Conservation (phyloP, 805 yeast species). For the Starmerella sirachaensis region DNA sequence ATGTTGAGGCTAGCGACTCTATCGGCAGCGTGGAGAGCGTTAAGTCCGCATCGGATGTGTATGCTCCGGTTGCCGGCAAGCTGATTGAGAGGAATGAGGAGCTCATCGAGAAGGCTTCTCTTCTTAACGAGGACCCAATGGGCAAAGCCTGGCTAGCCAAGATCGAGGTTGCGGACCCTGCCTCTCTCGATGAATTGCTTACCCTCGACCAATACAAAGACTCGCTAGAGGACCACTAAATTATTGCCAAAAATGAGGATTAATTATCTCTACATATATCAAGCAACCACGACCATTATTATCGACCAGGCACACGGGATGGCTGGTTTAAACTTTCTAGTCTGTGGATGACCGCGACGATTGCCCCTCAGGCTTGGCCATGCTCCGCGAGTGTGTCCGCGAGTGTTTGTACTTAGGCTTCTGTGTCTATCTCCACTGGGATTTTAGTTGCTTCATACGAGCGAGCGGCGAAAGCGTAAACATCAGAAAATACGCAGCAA, state of each 20-base stretch:
- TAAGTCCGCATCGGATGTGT: constrained; percentile 86
- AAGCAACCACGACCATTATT: too few relatives aligned
- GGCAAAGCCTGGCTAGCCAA: constrained; percentile 91
- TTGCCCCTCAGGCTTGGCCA: too few relatives aligned
- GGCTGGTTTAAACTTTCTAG: too few relatives aligned
- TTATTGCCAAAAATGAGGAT: too few relatives aligned
- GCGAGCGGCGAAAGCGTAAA: constrained; percentile 15
- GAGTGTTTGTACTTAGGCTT: too few relatives aligned
- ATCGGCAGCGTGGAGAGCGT: constrained; percentile 92
- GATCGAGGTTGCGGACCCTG: constrained; percentile 43
- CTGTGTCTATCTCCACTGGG: constrained; percentile 13
- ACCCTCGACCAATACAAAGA: constrained; percentile 25
- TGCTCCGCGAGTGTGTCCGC: too few relatives aligned
- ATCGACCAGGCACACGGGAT: too few relatives aligned
- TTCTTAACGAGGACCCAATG: constrained; percentile 79
- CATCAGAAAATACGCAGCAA: constrained; percentile 30
- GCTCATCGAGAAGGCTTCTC: constrained; percentile 58
- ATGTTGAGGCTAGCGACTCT: constrained; percentile 59
- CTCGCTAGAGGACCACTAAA: constrained; percentile 15
- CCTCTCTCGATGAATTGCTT: constrained; percentile 25
- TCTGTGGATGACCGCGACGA: too few relatives aligned
- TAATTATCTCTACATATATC: too few relatives aligned
- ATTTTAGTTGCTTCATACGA: constrained; percentile 8
- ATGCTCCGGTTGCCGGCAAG: constrained; percentile 73
- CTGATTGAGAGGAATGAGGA: constrained; percentile 57